These are phyloP conservation scores for Vanrija pseudolonga DNA, from an alignment of 1,284 basidiomycete genomes.

Conservation along the genomic window DNA sequence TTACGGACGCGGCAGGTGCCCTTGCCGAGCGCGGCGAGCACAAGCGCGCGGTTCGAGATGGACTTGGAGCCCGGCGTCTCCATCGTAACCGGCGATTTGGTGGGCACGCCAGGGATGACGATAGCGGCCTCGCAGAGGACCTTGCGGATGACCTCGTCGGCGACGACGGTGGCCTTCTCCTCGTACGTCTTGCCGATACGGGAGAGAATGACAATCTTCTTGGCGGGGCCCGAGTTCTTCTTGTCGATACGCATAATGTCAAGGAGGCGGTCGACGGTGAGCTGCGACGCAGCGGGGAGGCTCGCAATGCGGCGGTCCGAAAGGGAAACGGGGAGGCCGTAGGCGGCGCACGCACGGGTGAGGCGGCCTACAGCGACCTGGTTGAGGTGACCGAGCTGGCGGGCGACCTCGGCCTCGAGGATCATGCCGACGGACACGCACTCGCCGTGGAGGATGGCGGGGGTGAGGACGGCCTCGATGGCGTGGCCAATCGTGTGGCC, in stretches of 20 bases:
- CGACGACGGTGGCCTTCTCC: conserved; percentile 81
- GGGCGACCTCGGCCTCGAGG: conserved; percentile 84
- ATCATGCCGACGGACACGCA: conserved; percentile 92
- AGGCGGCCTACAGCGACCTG: conserved; percentile 88
- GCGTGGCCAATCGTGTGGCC: conserved; percentile 95
- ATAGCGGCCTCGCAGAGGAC: conserved; percentile 72
- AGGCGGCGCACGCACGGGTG: conserved; percentile 74
- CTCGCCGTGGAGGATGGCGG: conserved; percentile 86
- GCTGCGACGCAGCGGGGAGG: conserved; percentile 64
- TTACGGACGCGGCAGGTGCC: conserved; percentile 88
- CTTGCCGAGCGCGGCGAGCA: conserved; percentile 84
- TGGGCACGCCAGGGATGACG: conserved; percentile 65
- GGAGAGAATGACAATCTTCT: conserved; percentile 89
- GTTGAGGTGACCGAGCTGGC: conserved; percentile 76
- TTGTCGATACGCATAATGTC: conserved; percentile 95
- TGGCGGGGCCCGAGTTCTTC: conserved; percentile 84
- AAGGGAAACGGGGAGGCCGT: conserved; percentile 78
- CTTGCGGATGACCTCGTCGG: conserved; percentile 73
- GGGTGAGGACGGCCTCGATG: conserved; percentile 88
- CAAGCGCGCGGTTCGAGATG: conserved; percentile 91
- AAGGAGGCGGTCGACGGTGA: conserved; percentile 77
- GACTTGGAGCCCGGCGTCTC: conserved; percentile 94
- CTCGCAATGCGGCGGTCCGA: conserved; percentile 69
- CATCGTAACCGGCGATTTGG: conserved; percentile 70
- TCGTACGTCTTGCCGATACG: conserved; percentile 90